A percentile compares a stretch with the other conserved stretches of the same genome.
These are phyloP conservation scores for Pichia kluyveri DNA, from an alignment of 805 yeast species.

Conservation along the genomic window DNA sequence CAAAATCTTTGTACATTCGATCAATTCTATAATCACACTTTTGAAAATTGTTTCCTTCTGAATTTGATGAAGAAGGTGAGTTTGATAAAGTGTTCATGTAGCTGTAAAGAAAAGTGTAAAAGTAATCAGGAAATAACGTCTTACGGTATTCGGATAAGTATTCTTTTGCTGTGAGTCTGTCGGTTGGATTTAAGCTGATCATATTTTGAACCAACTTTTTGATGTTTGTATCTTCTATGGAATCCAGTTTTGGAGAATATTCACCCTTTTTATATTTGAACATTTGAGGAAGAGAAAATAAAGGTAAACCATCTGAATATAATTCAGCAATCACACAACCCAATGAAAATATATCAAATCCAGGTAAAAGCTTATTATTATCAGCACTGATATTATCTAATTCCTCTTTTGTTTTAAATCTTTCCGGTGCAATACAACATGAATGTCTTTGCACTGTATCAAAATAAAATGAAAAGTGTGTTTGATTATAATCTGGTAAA, in stretches of 20 bases:
- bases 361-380: slow-evolving; percentile 34
- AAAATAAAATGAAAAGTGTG: slow-evolving; percentile 83
- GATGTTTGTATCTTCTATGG: slow-evolving; percentile 42
- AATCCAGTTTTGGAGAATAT: slow-evolving; percentile 52
- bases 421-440: slow-evolving; percentile 92
- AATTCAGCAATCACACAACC: slow-evolving; percentile 91
- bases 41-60: slow-evolving; percentile 13
- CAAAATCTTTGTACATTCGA: slow-evolving; percentile 51
- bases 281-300: slow-evolving; percentile 78
- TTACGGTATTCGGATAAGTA: slow-evolving; percentile 44
- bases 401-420: slow-evolving; percentile 41
- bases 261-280: slow-evolving; percentile 73
- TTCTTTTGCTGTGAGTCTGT: slow-evolving; percentile 47
- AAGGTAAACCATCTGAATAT: slow-evolving; percentile 76
- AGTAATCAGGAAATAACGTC: slow-evolving; percentile 54
- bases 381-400: slow-evolving; percentile 9
- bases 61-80: neutral
- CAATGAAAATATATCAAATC: slow-evolving; percentile 75
- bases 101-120: slow-evolving; percentile 61
- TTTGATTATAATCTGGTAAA: slow-evolving; percentile 89
- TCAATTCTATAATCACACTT: slow-evolving; percentile 51
- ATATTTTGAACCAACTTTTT: slow-evolving; percentile 51
- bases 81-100: slow-evolving; percentile 41
- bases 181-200: slow-evolving; percentile 53
- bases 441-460: slow-evolving; percentile 81